Evolutionary conservation across 768 basidiomycete species (phyloP), one percentile per base, ranked within the genome.

Genomic region (Tulasnella sp.): DNA sequence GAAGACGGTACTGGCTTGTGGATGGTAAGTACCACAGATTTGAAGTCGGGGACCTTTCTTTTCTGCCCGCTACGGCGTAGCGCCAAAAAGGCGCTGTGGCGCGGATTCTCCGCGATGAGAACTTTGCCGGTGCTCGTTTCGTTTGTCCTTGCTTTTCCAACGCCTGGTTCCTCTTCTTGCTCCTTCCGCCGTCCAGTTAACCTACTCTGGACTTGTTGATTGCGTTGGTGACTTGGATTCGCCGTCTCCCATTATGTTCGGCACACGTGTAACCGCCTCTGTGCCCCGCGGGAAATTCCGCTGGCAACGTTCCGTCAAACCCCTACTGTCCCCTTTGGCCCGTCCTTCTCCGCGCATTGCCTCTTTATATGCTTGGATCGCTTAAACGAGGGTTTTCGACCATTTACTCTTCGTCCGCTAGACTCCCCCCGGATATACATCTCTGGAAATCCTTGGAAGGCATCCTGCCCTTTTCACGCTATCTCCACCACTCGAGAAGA

Each of bases 401-500:
- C 81, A 48, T 34, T 60, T 75, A 34, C 41, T 46, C n/a, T 73
- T 41, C 64, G 75, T 18, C 31, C 37, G 14, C 75, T 82, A 96
- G 95, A 94, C 87, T 96, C 95, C 73, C 94, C 95, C 37, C 91
- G 95, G 81, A 86, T 96, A 77, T 96, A 94, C 84, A 87, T 90
- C 54, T 96, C 95, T 46, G 94, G 93, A 20, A 96, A 96, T 85
- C 95, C 95, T 31, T 96, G 94, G 94, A 96, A 96, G 87, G 92
- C 92, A 64, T 91, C 92, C 12, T 92, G 94, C 44, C 92, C 92
- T 22, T 93, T 96, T 83, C 89, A 92, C 83, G 89, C 92, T 16
- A 86, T 93, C 77, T 90, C 93, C 20, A 92, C 93, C 4, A 92
- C 93, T 20, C 89, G 89, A 72, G 92, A 92, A 75, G 94, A 96